Evolutionary conservation across 345 rosid genomes (phyloP).

Genomic region (Eucalyptus pumila): DNA sequence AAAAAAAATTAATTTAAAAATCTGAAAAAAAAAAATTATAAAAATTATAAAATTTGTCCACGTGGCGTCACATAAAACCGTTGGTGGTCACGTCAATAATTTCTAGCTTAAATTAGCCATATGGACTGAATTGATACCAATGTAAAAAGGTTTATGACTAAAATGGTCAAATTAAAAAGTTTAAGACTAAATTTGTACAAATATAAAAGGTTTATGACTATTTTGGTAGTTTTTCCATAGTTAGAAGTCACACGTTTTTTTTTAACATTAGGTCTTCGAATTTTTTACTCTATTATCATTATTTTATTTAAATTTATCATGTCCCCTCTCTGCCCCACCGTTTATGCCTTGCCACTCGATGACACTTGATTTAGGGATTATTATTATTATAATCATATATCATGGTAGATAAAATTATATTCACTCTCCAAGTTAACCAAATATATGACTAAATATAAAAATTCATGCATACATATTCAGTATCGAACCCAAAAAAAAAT

Average conservation of each 20-base stretch:
- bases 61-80: rapidly evolving
- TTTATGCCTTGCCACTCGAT: not conserved
- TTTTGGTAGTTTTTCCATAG: too few species aligned
- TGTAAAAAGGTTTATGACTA: rapidly evolving
- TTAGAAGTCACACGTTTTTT: not conserved
- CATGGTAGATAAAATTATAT: not conserved
- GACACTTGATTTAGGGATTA: not conserved
- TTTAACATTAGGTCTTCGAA: not conserved
- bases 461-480: not conserved
- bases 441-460: not conserved
- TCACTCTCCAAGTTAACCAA: not conserved
- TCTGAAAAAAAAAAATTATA: too few species aligned
- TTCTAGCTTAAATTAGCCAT: too few species aligned
- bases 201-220: too few species aligned
- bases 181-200: too few species aligned
- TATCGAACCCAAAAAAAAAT: not conserved
- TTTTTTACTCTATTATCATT: not conserved
- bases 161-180: too few species aligned
- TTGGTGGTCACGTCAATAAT: rapidly evolving
- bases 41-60: too few species aligned
- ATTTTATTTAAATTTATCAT: not conserved
- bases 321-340: not conserved
- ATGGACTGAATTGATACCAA: too few species aligned
- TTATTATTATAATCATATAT: not conserved
- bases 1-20: too few species aligned